phyloP scores from a whole-genome alignment of 2,329 filamentous ascomycete genomes.

The Penicillium verrucosum region DNA sequence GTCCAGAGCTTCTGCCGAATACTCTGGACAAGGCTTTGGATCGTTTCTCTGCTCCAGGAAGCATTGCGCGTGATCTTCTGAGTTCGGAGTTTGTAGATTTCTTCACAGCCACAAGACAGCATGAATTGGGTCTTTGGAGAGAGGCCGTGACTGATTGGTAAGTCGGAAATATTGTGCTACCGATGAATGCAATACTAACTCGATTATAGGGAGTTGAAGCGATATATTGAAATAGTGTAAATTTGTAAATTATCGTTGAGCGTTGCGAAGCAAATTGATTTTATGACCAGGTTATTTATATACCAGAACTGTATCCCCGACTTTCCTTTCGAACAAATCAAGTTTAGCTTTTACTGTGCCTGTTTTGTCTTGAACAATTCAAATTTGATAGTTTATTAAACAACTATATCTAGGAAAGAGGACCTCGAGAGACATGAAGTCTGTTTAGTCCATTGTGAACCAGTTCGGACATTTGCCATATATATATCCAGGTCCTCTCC shows the following conservation, averaged over 20 bases:
- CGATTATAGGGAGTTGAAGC: conserved; percentile 62
- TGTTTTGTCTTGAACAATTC: background rate
- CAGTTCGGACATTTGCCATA: background rate
- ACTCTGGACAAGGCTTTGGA: conserved; percentile 77
- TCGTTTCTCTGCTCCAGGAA: conserved; percentile 69
- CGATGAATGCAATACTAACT: conserved; percentile 3
- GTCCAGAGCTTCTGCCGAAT: conserved; percentile 60
- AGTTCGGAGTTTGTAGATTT: conserved; percentile 94
- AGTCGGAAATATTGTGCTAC: conserved; percentile 38
- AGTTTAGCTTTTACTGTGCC: background rate
- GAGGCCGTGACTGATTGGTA: conserved; percentile 95
- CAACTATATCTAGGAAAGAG: background rate
- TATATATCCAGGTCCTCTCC: too few relatives aligned
- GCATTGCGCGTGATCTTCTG: conserved; percentile 85
- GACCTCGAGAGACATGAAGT: background rate
- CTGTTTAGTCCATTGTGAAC: background rate
- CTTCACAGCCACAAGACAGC: conserved; percentile 85
- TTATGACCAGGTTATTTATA: background rate
- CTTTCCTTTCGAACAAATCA: background rate
- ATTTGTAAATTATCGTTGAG: background rate
- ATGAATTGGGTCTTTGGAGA: conserved; percentile 85
- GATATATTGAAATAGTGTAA: conserved; percentile 70
- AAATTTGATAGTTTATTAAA: background rate
- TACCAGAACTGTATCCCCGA: background rate
- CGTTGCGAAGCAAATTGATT: background rate